Evolutionary conservation across 441 rosid genomes (phyloP), one percentile per base, ranked within the genome.

Genomic region (Adansonia grandidieri): DNA sequence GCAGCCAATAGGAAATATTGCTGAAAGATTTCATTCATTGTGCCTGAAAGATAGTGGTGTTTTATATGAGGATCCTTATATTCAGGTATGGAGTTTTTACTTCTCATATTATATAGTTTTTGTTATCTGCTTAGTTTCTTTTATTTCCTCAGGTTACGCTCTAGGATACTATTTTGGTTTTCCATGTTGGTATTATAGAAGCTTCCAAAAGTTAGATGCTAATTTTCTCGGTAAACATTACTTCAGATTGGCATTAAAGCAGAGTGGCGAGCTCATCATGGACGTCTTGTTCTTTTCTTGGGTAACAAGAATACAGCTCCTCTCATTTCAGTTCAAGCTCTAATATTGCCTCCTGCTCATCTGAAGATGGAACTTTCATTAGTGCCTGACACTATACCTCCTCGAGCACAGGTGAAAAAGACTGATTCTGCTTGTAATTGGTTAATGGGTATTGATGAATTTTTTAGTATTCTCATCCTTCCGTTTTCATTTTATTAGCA

Each of bases 11-110:
- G 98, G 95, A 85, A 93, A 89, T 84, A 88, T 84, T 66, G 87
- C 89, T 40, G 99, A 95, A 78, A 93, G 98, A 83, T 97, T 93
- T 82, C 88, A 87, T 83, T 92, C 98, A 72, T 84, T 97, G 78
- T 91, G 97, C 88, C 86, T 95, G 84, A 97, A 97, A 87, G 99
- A 97, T 78, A 97, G 99, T 71, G 98, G 98, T 78, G 96, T 95
- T 78, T 73, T 97, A 66, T 97, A 93, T 2, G 99, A 97, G 85
- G 99, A 95, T 91, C 94, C 97, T 71, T 66, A 90, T 85, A 88
- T 95, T 77, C 99, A 97, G 97, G 99, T 94, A 84, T 14, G 20
- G 17, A 17, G 40, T 28, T 56, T 68, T 24, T 32, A 19, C 37
- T 17, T 42, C 17, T 28, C 45, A 57, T 45, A 57, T 69, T 69